These are phyloP conservation scores for Xylaria sp. DNA, from an alignment of 2,329 filamentous ascomycete genomes.

Conservation along the genomic window DNA sequence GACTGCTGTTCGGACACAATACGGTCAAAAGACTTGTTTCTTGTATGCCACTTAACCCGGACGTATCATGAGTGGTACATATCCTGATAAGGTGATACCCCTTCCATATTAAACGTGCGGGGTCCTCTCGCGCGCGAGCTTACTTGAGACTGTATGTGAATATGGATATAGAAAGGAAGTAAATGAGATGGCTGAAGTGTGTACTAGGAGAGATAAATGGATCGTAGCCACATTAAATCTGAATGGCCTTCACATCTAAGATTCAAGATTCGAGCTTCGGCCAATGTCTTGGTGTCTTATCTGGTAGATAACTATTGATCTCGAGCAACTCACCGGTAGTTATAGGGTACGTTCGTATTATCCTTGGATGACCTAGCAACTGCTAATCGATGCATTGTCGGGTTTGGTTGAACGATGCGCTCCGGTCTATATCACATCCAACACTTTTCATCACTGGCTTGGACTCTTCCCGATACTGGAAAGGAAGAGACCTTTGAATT, in stretches of 20 bases:
- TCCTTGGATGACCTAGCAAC: not conserved
- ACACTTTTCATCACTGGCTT: not conserved
- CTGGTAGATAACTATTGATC: not conserved
- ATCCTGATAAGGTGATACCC: not conserved
- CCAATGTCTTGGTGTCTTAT: not conserved
- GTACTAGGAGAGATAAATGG: not conserved
- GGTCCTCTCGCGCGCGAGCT: not conserved
- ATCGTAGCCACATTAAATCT: not conserved
- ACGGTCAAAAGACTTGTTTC: not conserved
- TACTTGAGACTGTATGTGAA: not conserved
- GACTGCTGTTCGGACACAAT: not conserved
- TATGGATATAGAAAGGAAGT: not conserved
- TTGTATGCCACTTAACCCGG: not conserved
- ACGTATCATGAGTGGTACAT: not conserved
- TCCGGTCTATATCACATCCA: not conserved
- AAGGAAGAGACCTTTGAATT: not conserved
- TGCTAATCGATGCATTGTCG: not conserved
- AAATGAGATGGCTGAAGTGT: not conserved
- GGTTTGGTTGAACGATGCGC: not conserved
- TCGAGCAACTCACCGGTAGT: not conserved
- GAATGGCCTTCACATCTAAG: not conserved
- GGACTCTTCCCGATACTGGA: not conserved
- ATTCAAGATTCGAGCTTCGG: not conserved
- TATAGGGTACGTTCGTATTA: not conserved
- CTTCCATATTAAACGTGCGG: not conserved